These are phyloP conservation scores for Nakazawaea siamensis DNA, from an alignment of 805 yeast species.

Conservation along the genomic window DNA sequence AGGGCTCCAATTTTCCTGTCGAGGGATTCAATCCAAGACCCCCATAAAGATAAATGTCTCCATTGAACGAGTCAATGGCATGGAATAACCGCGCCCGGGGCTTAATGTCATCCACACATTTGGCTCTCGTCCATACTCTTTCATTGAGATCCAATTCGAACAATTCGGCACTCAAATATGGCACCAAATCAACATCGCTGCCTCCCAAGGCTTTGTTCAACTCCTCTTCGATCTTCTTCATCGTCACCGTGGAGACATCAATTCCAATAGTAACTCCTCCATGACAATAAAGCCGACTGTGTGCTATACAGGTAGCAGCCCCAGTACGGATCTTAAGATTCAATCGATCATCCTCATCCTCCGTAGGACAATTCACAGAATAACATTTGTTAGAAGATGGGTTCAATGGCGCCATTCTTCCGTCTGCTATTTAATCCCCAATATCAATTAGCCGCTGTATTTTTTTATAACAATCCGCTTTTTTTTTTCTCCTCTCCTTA, in stretches of 20 bases:
- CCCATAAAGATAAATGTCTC: slow-evolving; percentile 53
- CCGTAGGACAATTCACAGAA: slow-evolving; percentile 44
- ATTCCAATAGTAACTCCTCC: slow-evolving; percentile 66
- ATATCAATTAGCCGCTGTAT: too few species aligned
- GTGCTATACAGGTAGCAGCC: slow-evolving; percentile 46
- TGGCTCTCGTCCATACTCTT: slow-evolving; percentile 39
- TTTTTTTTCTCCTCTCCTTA: too few species aligned
- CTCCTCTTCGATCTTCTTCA: slow-evolving; percentile 27
- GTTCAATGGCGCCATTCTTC: slow-evolving; percentile 52
- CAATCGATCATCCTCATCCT: slow-evolving; percentile 36
- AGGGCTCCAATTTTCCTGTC: slow-evolving; percentile 31
- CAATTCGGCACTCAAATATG: slow-evolving; percentile 53
- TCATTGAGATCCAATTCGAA: slow-evolving; percentile 54
- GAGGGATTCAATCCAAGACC: slow-evolving; percentile 37
- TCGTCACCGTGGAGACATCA: slow-evolving; percentile 31
- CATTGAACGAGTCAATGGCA: slow-evolving; percentile 41
- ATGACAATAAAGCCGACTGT: slow-evolving; percentile 52
- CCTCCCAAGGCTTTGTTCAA: slow-evolving; percentile 15
- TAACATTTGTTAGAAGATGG: slow-evolving; percentile 61
- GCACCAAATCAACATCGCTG: slow-evolving; percentile 14
- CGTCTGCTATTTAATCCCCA: too few species aligned
- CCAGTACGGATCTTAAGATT: slow-evolving; percentile 62
- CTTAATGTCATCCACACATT: slow-evolving; percentile 6
- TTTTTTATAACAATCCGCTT: too few species aligned
- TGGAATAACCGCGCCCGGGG: slow-evolving; percentile 52